Base-by-base conservation (phyloP, 2,329 filamentous ascomycete species). In the Bipolaris oryzae region DNA sequence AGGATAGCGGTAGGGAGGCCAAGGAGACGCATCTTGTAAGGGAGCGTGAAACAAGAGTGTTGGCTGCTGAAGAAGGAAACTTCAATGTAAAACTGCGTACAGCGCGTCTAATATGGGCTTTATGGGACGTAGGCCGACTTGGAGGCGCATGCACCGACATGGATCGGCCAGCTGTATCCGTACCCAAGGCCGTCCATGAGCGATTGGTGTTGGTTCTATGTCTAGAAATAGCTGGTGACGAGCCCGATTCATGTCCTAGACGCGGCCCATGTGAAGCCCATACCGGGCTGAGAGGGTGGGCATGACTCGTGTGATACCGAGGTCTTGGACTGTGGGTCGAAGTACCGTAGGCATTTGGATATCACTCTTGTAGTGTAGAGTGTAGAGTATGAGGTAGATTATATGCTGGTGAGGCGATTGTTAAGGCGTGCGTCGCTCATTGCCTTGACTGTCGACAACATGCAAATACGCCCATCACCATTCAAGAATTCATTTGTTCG, bases 21-120 rank as follows among this genome's bases (percentile, higher is more conserved):
- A 3, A 16, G 28, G 44, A 58, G 23, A 45, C 39, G 57, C 57
- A 59, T 59, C n/a, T 43, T 58, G 38, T 1, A n/a, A 4, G 9
- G 1, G 28, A n/a, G 9, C 34, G 2, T 20, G 5, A 2, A 42
- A 28, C 13, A 6, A 44, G 28, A 18, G 31, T 13, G 23, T 11
- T 13, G 15, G 18, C 16, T 46, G 47, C 25, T 42, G 23, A 28
- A 45, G 13, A 18, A 25, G 23, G 13, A 31, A 35, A 21, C 6
- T 23, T 2, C 28, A 25, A 25, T 11, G 20, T 37, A 15, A 25
- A 9, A 21, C 15, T 21, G 37, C 43, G 37, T 6, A 11, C 21
- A 33, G 16, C 25, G 5, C n/a, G 20, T 38, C 25, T 50, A 51
- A 52, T 55, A 52, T 47, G 42, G 20, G 28, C 10, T 41, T 31